These are phyloP conservation scores for Pleurotus eryngii DNA, from an alignment of 768 basidiomycete species.

Conservation along the genomic window DNA sequence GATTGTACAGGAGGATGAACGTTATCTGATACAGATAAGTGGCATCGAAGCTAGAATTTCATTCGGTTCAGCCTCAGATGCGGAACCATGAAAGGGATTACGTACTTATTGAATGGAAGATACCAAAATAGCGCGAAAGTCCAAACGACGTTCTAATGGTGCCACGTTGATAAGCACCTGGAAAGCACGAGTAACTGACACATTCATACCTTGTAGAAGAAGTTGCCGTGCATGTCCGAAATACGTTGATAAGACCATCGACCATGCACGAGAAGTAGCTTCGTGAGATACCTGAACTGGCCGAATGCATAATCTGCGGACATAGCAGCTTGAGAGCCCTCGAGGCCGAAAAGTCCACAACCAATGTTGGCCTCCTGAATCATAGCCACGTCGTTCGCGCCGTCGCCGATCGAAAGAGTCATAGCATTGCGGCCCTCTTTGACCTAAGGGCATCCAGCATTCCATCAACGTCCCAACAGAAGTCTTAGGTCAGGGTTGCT, in stretches of 20 bases:
- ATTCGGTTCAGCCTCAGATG: constrained; percentile 11
- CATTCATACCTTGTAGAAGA: constrained; percentile 88
- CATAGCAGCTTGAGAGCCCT: constrained; percentile 98
- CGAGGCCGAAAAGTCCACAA: constrained; percentile 88
- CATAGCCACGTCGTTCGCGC: constrained; percentile 99
- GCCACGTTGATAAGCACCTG: constrained; percentile 10
- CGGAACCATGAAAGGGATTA: not conserved
- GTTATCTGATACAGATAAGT: constrained; percentile 96
- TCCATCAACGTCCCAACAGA: not conserved
- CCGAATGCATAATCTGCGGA: constrained; percentile 98
- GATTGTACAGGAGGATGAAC: constrained; percentile 87
- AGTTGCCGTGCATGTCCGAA: constrained; percentile 96
- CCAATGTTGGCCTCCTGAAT: constrained; percentile 99
- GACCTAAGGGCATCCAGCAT: constrained; percentile 46
- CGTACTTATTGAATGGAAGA: constrained; percentile 81
- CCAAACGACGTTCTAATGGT: constrained; percentile 80
- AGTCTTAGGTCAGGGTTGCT: constrained; percentile 18
- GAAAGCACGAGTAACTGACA: not conserved
- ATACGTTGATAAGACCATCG: constrained; percentile 96
- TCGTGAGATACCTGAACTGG: constrained; percentile 92
- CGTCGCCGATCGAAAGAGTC: constrained; percentile 96
- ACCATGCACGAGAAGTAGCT: constrained; percentile 89
- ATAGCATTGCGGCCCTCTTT: constrained; percentile 95
- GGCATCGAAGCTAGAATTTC: constrained; percentile 71
- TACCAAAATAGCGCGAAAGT: constrained; percentile 94